These are phyloP conservation scores for Arctium minus DNA, from an alignment of 129 eudicot species.

Conservation along the genomic window DNA sequence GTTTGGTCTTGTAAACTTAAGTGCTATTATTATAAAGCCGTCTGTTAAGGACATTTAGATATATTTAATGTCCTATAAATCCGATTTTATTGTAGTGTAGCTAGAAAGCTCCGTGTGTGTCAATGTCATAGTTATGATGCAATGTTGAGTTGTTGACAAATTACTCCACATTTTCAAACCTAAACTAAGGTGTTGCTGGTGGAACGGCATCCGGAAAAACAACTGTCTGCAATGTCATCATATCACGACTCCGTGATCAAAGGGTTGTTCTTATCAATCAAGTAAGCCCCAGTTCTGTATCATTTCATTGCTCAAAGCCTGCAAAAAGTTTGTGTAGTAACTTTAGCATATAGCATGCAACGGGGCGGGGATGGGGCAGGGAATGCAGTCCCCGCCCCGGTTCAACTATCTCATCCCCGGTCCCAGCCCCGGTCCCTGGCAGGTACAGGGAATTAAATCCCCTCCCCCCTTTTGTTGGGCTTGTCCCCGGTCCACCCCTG, in stretches of 20 bases:
- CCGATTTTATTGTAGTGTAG: not conserved
- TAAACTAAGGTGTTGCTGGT: conserved; percentile 76
- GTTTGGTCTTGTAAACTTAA: not conserved
- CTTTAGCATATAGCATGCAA: not conserved
- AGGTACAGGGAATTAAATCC: too few species aligned
- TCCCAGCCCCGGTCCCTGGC: too few species aligned
- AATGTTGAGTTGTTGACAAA: not conserved
- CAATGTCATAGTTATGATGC: not conserved
- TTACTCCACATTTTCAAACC: not conserved
- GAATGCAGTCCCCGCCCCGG: too few species aligned
- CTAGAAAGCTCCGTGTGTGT: not conserved
- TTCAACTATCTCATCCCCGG: too few species aligned
- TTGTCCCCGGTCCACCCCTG: too few species aligned
- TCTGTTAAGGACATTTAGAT: not conserved
- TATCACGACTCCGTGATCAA: conserved; percentile 78
- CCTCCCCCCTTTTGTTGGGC: too few species aligned
- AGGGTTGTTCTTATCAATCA: conserved; percentile 85
- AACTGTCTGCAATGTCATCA: conserved; percentile 83
- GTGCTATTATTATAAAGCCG: too few species aligned
- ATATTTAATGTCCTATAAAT: not conserved
- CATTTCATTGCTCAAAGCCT: not conserved
- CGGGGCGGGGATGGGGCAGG: too few species aligned
- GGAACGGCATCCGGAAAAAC: conserved; percentile 97
- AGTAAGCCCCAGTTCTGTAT: conserved; percentile 30
- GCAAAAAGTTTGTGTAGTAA: not conserved